Evolutionary conservation across 306 rosid species (phyloP).

Genomic region (Rosa rugosa): DNA sequence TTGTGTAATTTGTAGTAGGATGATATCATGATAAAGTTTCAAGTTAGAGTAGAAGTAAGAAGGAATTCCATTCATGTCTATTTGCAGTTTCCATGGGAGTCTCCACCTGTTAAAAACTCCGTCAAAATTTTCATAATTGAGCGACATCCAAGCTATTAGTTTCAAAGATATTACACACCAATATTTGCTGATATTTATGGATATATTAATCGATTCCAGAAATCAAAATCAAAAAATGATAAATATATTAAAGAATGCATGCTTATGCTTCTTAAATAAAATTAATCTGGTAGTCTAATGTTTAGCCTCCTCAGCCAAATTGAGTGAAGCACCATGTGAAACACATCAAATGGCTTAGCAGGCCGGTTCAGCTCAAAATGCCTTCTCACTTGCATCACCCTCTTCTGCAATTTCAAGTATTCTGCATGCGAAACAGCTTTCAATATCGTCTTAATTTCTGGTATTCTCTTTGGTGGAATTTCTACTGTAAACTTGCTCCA

Average conservation of each 20-base stretch:
- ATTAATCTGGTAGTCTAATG: conserved; percentile 25
- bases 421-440: conserved; percentile 19
- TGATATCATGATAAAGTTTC: neutral
- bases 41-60: too few species aligned
- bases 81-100: too few species aligned
- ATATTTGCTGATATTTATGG: neutral
- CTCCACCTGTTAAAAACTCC: too few species aligned
- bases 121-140: too few species aligned
- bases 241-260: neutral
- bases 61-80: too few species aligned
- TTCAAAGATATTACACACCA: neutral
- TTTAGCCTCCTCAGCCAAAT: conserved; percentile 46
- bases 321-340: conserved; percentile 44
- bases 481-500: conserved; percentile 37
- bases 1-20: neutral
- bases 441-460: conserved; percentile 35
- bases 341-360: conserved; percentile 40
- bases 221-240: neutral
- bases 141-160: neutral
- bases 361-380: conserved; percentile 44
- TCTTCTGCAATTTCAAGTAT: conserved; percentile 31
- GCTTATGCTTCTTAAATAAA: neutral
- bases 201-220: neutral
- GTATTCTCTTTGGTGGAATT: conserved; percentile 33
- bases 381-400: conserved; percentile 36